Conservation (phyloP, 768 basidiomycete genomes). For the Russula earlei region DNA sequence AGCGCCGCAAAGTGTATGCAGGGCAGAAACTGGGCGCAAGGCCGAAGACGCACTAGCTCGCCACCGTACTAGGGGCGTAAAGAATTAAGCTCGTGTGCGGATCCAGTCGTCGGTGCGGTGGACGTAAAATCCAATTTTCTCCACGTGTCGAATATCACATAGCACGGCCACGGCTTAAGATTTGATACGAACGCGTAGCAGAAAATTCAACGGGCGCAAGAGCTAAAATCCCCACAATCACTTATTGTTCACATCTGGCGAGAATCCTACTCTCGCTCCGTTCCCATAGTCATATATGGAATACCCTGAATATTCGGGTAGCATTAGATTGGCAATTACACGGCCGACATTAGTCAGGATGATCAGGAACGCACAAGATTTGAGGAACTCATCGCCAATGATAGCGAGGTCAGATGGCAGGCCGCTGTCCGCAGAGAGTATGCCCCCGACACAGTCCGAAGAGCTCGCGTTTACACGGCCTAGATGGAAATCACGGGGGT, state of each 20-base stretch:
- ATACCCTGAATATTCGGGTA: constrained; percentile 37
- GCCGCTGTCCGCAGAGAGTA: constrained; percentile 37
- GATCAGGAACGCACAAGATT: constrained; percentile 43
- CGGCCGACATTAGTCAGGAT: background rate
- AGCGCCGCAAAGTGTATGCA: constrained; percentile 46
- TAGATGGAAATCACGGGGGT: constrained; percentile 46
- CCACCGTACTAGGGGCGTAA: background rate
- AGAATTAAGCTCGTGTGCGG: background rate
- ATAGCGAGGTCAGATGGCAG: constrained; percentile 48
- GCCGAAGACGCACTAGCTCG: constrained; percentile 26
- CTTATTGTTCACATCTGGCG: constrained; percentile 42
- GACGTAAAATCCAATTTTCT: background rate
- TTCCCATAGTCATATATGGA: constrained; percentile 51
- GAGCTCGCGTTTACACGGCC: constrained; percentile 31
- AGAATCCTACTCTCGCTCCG: constrained; percentile 46
- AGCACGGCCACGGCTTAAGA: background rate
- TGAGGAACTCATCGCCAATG: constrained; percentile 56
- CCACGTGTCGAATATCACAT: background rate
- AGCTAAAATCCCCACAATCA: background rate
- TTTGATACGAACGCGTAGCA: background rate
- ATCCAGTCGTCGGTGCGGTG: background rate
- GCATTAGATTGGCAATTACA: background rate
- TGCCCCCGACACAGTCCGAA: constrained; percentile 47
- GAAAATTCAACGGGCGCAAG: background rate
- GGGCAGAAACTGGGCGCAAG: constrained; percentile 29